phyloP scores from a whole-genome alignment of 140 eudicot genomes.

The Cichorium intybus region DNA sequence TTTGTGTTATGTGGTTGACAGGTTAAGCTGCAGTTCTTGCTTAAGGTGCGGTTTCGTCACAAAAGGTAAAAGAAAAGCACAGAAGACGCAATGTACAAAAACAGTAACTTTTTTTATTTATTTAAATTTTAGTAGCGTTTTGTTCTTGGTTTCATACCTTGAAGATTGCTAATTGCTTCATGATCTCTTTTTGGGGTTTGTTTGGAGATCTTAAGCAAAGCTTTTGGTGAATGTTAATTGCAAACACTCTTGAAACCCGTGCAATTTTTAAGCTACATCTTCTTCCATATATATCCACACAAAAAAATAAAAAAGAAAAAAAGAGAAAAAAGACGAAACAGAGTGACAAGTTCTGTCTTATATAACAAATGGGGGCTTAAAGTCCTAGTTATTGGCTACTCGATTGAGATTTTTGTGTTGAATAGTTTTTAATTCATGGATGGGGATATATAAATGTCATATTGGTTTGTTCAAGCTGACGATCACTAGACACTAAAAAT shows the following conservation, averaged over 20 bases:
- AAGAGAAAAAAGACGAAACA: too few species aligned
- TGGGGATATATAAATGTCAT: background rate
- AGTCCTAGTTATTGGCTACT: too few species aligned
- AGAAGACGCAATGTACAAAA: constrained; percentile 24
- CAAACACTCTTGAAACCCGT: background rate
- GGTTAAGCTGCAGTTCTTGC: constrained; percentile 95
- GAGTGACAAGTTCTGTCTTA: too few species aligned
- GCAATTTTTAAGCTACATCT: background rate
- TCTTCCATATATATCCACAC: background rate
- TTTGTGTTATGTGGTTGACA: constrained; percentile 16
- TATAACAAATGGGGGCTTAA: too few species aligned
- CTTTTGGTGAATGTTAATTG: constrained; percentile 24
- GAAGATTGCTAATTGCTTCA: constrained; percentile 16
- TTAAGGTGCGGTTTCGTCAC: constrained; percentile 92
- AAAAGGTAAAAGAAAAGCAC: constrained; percentile 40
- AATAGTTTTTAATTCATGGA: background rate
- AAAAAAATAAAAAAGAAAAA: too few species aligned
- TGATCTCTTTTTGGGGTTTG: constrained; percentile 59
- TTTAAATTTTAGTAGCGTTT: too few species aligned
- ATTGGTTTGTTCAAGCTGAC: constrained; percentile 29
- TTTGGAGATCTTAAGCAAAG: constrained; percentile 43
- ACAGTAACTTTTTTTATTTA: constrained; percentile 6
- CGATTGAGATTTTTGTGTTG: too few species aligned
- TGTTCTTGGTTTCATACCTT: background rate
- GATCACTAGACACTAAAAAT: background rate